Evolutionary conservation across 306 rosid species (phyloP), one percentile per base, ranked within the genome.

Genomic region (Pyrus communis): DNA sequence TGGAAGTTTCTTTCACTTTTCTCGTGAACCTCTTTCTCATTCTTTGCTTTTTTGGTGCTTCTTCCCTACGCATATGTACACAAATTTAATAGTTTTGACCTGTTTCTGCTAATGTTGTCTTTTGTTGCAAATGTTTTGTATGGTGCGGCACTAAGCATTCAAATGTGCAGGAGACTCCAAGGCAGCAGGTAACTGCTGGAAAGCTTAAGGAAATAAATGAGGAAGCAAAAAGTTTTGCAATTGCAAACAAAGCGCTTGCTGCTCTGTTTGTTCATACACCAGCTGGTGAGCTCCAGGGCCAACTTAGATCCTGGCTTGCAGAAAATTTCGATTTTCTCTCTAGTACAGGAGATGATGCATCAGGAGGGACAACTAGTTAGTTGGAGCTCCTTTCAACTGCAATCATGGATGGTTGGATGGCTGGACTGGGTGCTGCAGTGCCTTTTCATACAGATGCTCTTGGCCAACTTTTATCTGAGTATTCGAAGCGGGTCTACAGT

Each of bases 321-420:
- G 96, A 92, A 86, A 92, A 74, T 83, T 95, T 90, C 70, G 98
- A 95, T 45, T 92, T 88, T 83, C 86, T 95, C 61, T 95, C 97
- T 45, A 82, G 90, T 80, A 79, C 89, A 8, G 93, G 89, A 84
- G 91, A 90, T 55, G 97, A 90, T 84, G 83, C 89, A 57, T 82
- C 85, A 7, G 95, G 91, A 59, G 98, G 93, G 13, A 79, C 97
- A 76, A 90, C 97, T 76, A 96, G 98, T 88, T 97, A 92, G 85
- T 83, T 95, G 87, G 98, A 95, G 86, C 98, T 95, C 82, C 97
- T 95, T 85, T 95, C 98, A 82, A 95, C 98, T 79, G 97, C 98
- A 75, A 90, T 92, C 79, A 95, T 95, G 98, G 98, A 95, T 85
- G 97, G 98, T 79, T 95, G 98, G 97, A 95, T 92, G 93, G 98